Conservation (phyloP, 768 basidiomycete species). For the Leccinum sublutescens region DNA sequence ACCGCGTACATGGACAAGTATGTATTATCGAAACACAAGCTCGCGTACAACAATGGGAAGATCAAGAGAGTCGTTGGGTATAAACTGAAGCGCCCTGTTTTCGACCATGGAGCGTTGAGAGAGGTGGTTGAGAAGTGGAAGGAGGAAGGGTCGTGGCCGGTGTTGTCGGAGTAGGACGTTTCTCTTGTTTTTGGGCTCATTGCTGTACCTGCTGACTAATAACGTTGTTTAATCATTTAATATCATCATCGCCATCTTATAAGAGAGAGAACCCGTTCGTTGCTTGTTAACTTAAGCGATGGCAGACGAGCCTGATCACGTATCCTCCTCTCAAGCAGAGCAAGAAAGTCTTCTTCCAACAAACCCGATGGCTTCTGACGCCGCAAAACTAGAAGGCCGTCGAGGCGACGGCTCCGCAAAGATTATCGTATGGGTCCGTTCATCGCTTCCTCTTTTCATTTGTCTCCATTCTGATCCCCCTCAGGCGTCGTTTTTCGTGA, state of each 20-base stretch:
- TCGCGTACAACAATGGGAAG: slow-evolving; percentile 70
- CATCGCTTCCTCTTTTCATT: neutral
- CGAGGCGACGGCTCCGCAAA: slow-evolving; percentile 37
- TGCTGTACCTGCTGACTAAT: slow-evolving; percentile 31
- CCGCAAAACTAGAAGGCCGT: slow-evolving; percentile 37
- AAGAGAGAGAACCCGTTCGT: neutral
- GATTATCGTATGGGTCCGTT: slow-evolving; percentile 38
- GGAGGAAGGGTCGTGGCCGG: slow-evolving; percentile 52
- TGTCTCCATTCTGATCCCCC: neutral
- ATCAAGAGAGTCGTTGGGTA: slow-evolving; percentile 74
- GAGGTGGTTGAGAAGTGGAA: slow-evolving; percentile 83
- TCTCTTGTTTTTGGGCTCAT: slow-evolving; percentile 16
- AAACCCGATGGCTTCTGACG: slow-evolving; percentile 25
- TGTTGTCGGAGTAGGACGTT: slow-evolving; percentile 8
- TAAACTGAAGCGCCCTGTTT: slow-evolving; percentile 57
- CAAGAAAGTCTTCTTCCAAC: neutral
- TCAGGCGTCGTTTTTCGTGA: slow-evolving; percentile 21
- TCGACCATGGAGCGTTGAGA: slow-evolving; percentile 57
- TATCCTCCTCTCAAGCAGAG: neutral
- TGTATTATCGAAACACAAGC: slow-evolving; percentile 63
- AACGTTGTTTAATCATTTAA: slow-evolving; percentile 20
- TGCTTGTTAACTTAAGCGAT: neutral
- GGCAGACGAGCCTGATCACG: neutral
- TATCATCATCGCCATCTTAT: neutral
- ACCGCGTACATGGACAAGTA: slow-evolving; percentile 79